Evolutionary conservation across 495 filamentous ascomycete genomes (phyloP).

Genomic region (Astrothelium macrocarpum): DNA sequence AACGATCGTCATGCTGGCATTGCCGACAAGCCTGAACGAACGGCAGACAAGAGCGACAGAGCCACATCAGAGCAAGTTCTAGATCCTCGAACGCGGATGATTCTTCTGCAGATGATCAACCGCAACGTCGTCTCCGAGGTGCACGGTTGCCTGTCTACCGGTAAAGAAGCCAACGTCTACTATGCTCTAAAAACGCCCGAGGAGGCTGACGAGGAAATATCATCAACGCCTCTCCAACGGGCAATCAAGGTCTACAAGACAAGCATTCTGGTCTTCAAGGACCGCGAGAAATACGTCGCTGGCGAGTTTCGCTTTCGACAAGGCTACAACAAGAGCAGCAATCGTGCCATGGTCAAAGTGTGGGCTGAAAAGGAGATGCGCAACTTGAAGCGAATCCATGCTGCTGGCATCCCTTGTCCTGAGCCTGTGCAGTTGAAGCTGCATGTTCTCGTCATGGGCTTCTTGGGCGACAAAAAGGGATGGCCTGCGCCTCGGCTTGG

Average conservation of each 20-base stretch:
- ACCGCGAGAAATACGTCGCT: slow-evolving; percentile 85
- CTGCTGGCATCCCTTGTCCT: slow-evolving; percentile 78
- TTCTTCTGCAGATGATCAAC: slow-evolving; percentile 90
- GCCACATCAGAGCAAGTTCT: slow-evolving; percentile 90
- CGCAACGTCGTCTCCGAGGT: slow-evolving; percentile 69
- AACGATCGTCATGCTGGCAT: slow-evolving; percentile 53
- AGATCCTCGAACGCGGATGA: slow-evolving; percentile 89
- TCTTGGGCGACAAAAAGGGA: slow-evolving; percentile 79
- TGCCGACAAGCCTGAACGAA: slow-evolving; percentile 42
- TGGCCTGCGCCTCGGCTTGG: slow-evolving; percentile 75
- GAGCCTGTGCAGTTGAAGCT: slow-evolving; percentile 79
- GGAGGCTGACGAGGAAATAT: slow-evolving; percentile 20
- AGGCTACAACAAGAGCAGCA: slow-evolving; percentile 85
- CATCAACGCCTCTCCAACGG: slow-evolving; percentile 46
- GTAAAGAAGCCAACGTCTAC: slow-evolving; percentile 98
- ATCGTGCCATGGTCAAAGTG: slow-evolving; percentile 88
- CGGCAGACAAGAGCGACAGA: slow-evolving; percentile 77
- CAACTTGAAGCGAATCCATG: slow-evolving; percentile 73
- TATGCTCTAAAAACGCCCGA: slow-evolving; percentile 51
- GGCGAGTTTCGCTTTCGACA: slow-evolving; percentile 78
- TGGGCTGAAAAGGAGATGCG: slow-evolving; percentile 99
- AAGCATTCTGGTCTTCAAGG: slow-evolving; percentile 91
- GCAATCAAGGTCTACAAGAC: slow-evolving; percentile 99
- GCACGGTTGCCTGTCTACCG: slow-evolving; percentile 85
- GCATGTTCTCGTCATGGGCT: slow-evolving; percentile 88